Percentiles rank a stretch among this genome's conserved stretches.
phyloP scores from a whole-genome alignment of 2,329 filamentous ascomycete species.

The Colletotrichum simmondsii region DNA sequence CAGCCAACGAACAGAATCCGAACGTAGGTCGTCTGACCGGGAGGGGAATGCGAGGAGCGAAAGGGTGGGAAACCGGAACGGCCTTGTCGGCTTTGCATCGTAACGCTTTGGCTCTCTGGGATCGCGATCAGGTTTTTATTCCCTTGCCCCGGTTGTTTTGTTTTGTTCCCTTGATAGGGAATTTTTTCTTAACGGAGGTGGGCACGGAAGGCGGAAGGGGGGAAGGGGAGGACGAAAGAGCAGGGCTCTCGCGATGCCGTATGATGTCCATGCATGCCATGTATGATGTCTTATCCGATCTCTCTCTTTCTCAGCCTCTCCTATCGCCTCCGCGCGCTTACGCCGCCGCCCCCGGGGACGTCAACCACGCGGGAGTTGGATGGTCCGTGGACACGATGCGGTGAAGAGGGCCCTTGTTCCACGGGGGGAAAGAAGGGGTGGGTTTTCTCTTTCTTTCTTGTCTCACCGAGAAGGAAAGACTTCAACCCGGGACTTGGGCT shows the following conservation, averaged over 20 bases:
- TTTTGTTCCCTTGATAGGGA: slow-evolving; percentile 1
- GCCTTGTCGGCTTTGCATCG: slow-evolving; percentile 3
- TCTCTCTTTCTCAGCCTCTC: not conserved
- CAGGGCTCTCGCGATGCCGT: not conserved
- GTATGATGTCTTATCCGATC: slow-evolving; percentile 1
- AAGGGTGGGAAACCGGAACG: slow-evolving; percentile 8
- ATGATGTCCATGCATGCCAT: not conserved
- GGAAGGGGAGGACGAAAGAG: not conserved
- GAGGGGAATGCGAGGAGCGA: not conserved
- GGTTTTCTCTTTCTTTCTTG: not conserved
- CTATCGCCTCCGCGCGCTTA: not conserved
- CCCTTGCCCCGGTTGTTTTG: slow-evolving; percentile 3
- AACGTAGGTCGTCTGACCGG: slow-evolving; percentile 24
- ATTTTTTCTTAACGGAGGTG: not conserved
- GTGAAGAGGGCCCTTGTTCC: not conserved
- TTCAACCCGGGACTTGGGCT: not conserved
- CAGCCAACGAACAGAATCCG: slow-evolving; percentile 13
- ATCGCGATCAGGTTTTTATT: not conserved
- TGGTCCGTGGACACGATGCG: slow-evolving; percentile 13
- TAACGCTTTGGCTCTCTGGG: slow-evolving; percentile 1
- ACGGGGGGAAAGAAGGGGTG: not conserved
- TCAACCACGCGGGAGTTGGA: not conserved
- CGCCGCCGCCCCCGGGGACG: not conserved
- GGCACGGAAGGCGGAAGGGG: not conserved
- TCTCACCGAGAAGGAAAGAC: slow-evolving; percentile 6